Percentiles rank a stretch among this genome's conserved stretches.
Conservation (phyloP, 371 early-diverging fungal species). For the Circinella umbellata region DNA sequence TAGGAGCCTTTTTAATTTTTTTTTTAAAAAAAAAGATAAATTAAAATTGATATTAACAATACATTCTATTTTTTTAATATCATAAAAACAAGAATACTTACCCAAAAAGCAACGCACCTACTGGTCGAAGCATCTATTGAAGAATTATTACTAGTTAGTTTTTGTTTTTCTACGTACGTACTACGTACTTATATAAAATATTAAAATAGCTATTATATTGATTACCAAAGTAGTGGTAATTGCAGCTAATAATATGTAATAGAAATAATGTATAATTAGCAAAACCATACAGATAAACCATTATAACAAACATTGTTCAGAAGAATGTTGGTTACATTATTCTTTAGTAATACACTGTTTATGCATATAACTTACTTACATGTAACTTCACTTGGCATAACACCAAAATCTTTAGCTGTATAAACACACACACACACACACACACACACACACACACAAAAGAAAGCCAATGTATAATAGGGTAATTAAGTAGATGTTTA, state of each 20-base stretch:
- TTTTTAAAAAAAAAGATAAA: background rate
- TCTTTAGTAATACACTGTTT: too few species aligned
- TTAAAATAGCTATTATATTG: background rate
- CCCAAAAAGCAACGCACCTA: slow-evolving; percentile 78
- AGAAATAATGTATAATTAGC: slow-evolving; percentile 1
- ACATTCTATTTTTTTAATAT: background rate
- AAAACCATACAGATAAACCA: too few species aligned
- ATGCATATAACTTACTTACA: slow-evolving; percentile 28
- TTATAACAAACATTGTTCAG: too few species aligned
- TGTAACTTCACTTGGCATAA: slow-evolving; percentile 58
- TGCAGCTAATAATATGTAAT: slow-evolving; percentile 29
- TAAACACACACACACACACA: slow-evolving; percentile 3
- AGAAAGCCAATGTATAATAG: too few species aligned
- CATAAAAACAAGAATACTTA: slow-evolving; percentile 13
- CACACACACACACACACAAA: too few species aligned
- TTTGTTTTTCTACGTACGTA: background rate
- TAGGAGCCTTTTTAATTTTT: slow-evolving; percentile 30
- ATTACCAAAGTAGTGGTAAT: slow-evolving; percentile 49
- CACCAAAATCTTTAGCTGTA: slow-evolving; percentile 60
- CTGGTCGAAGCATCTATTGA: slow-evolving; percentile 64
- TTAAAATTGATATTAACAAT: background rate
- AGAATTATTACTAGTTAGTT: background rate
- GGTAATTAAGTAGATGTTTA: background rate
- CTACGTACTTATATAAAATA: too few species aligned
- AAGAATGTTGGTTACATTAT: too few species aligned